Evolutionary conservation across 176 grass and related monocot species (phyloP), one percentile per base, ranked within the genome.

Genomic region (Secale cereale): DNA sequence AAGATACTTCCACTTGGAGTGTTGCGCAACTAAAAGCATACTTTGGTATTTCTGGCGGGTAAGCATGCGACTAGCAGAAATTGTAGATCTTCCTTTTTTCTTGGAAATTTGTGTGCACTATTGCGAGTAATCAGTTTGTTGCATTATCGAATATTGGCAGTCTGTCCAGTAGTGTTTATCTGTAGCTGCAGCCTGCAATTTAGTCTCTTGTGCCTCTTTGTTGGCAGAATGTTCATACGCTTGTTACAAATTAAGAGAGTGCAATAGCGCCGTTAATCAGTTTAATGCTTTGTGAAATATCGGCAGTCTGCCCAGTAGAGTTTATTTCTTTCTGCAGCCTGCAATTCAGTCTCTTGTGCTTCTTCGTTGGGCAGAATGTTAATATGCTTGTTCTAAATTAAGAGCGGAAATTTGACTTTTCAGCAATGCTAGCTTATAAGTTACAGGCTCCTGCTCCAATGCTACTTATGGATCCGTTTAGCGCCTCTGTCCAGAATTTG

Each of bases 21-120:
- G 77, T 94, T 85, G 89, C 89, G 4, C 93, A 98, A 71, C 78
- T 98, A 84, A 98, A 95, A 91, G 89, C 93, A 84, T 98, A 92
- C 40, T 95, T 98, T 71, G 93, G 93, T 78, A 98, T 98, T 83
- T 95, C 93, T 89, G 96, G 96, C 80, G 96, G 96, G 96, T 95
- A 95, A 89, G 77, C 70, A 82, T 83, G 20, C 35, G 26, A 9
- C 57, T 87, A 35, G 65, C 9, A 31, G 33, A 57, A 86, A 71
- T 33, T 50, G 31, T 57, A 15, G 20, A 76, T 65, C 17, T 19
- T 50, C 64, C 23, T 31, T 9, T 27, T 14, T 17, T 6, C 50
- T 7, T 82, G 70, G 30, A 1, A 81, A 66, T 69, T 1, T 54
- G 63, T 12, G 3, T 7, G 26, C 0, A 8, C 13, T 81, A 52